These are phyloP conservation scores for Psilocybe tampanensis DNA, from an alignment of 768 basidiomycete genomes.

Conservation along the genomic window DNA sequence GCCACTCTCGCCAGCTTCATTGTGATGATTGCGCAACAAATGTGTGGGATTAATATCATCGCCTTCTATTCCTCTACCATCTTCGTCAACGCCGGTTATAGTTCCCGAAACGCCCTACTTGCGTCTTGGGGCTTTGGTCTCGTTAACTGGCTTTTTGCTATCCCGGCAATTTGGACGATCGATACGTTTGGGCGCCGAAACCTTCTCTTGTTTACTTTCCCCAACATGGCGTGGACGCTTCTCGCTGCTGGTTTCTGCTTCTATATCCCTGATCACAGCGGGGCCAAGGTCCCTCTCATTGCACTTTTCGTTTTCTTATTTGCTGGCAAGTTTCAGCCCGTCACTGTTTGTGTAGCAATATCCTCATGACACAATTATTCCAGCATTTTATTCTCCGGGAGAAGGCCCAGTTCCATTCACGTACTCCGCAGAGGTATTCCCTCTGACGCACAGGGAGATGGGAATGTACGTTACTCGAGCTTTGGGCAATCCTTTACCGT, in stretches of 20 bases:
- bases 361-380: neutral
- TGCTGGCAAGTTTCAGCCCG: slow-evolving; percentile 29
- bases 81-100: slow-evolving; percentile 64
- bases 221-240: slow-evolving; percentile 76
- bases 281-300: slow-evolving; percentile 44
- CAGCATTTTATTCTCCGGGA: slow-evolving; percentile 76
- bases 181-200: slow-evolving; percentile 81
- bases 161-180: slow-evolving; percentile 68
- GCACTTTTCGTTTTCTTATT: slow-evolving; percentile 48
- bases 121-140: slow-evolving; percentile 71
- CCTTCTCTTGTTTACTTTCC: slow-evolving; percentile 77
- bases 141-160: slow-evolving; percentile 66
- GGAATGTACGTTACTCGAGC: slow-evolving; percentile 38
- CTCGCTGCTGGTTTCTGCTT: slow-evolving; percentile 78
- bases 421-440: slow-evolving; percentile 92
- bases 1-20: slow-evolving; percentile 53
- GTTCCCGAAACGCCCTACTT: slow-evolving; percentile 54
- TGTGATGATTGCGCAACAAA: slow-evolving; percentile 76
- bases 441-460: slow-evolving; percentile 77
- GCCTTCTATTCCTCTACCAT: slow-evolving; percentile 84
- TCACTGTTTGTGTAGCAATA: neutral
- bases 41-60: slow-evolving; percentile 79
- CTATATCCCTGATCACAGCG: slow-evolving; percentile 40
- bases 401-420: slow-evolving; percentile 92
- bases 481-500: slow-evolving; percentile 28